Evolutionary conservation across 768 basidiomycete species (phyloP), one percentile per base, ranked within the genome.

Genomic region (Pisolithus albus): DNA sequence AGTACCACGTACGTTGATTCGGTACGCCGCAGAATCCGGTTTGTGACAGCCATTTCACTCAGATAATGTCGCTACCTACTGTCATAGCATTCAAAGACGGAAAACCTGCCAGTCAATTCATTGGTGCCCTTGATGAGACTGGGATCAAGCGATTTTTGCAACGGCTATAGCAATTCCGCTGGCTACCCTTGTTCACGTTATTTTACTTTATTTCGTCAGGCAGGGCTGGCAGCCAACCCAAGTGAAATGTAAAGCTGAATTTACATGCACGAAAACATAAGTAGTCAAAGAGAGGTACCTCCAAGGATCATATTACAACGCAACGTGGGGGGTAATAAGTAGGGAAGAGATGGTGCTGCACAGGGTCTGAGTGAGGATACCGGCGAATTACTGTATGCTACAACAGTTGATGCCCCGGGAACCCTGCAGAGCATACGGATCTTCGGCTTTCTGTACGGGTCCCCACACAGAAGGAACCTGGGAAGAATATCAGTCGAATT

Each of bases 401-500:
- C 84, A 86, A 54, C 82, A 84, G 47, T 56, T 74, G 52, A 60
- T 61, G 57, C 57, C 72, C n/a, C 77, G 47, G 71, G 77, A 62
- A 51, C 75, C 70, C 64, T 81, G 82, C 49, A 86, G 88, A 23
- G 86, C 86, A 63, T 92, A 98, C 45, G 95, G 95, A 65, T 99
- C 95, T 53, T 95, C 91, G 40, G 82, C 82, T 64, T 88, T 89
- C 57, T 82, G 83, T n/a, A 95, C 84, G 21, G 90, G 86, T 9
- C 96, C 96, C 96, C 96, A 99, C 1, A 99, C 91, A 18, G 89
- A 92, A 23, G 94, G 93, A 46, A 95, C 86, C 88, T 93, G 60
- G 26, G 30, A 10, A 49, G 47, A 40, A 56, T 36, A 57, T 62
- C 47, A 62, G 61, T 34, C 7, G 26, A 28, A 53, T 56, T 19